Percentiles rank a stretch among this genome's conserved stretches.
Evolutionary conservation across 371 early-diverging fungal species (phyloP).

Genomic region (Mucor plumbeus): DNA sequence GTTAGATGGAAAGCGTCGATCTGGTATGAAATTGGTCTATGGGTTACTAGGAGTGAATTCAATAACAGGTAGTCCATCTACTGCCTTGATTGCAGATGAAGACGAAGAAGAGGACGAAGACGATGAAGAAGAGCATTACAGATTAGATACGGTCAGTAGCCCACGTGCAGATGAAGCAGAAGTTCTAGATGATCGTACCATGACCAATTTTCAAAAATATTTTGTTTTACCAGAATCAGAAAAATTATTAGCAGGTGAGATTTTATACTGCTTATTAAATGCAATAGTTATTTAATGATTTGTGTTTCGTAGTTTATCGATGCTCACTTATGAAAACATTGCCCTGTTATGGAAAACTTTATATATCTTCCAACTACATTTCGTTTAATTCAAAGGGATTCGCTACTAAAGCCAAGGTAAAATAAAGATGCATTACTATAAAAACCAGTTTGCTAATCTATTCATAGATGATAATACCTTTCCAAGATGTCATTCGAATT

Average conservation of each 20-base stretch:
- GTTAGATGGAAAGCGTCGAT: slow-evolving; percentile 46
- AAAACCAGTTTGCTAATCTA: background rate
- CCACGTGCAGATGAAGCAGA: slow-evolving; percentile 31
- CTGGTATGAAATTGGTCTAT: slow-evolving; percentile 53
- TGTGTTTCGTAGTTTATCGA: slow-evolving; percentile 41
- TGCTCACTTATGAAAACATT: slow-evolving; percentile 53
- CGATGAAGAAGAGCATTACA: slow-evolving; percentile 8
- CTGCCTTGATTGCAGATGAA: slow-evolving; percentile 38
- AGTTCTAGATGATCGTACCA: slow-evolving; percentile 41
- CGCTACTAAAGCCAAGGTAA: slow-evolving; percentile 64
- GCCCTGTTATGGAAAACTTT: slow-evolving; percentile 70
- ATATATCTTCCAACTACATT: slow-evolving; percentile 68
- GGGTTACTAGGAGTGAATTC: slow-evolving; percentile 37
- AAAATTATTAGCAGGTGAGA: slow-evolving; percentile 54
- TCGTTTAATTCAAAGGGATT: slow-evolving; percentile 71
- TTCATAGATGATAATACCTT: slow-evolving; percentile 49
- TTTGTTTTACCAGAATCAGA: slow-evolving; percentile 70
- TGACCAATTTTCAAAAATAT: slow-evolving; percentile 56
- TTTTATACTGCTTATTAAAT: background rate
- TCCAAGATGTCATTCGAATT: slow-evolving; percentile 45
- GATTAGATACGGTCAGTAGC: background rate
- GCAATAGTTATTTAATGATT: too few species aligned
- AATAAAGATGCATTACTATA: background rate
- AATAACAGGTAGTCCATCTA: slow-evolving; percentile 20
- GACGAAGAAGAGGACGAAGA: slow-evolving; percentile 30